phyloP scores from a whole-genome alignment of 2,329 filamentous ascomycete species.

The Colletotrichum sojae region DNA sequence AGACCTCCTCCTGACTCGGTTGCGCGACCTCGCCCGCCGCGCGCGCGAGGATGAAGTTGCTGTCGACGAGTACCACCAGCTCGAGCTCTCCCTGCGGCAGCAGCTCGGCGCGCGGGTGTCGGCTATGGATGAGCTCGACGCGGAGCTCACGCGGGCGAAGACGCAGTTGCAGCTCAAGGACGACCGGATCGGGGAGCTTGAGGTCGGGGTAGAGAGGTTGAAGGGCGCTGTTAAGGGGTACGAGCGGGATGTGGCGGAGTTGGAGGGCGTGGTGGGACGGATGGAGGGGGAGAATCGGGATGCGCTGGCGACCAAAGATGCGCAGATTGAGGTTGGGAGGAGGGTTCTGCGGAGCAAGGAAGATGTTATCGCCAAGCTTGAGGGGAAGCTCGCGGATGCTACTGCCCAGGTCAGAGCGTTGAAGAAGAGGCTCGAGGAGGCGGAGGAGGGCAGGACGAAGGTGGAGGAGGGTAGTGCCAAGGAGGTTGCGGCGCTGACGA shows the following conservation, averaged over 20 bases:
- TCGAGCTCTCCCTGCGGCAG: conserved; percentile 68
- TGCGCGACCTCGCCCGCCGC: conserved; percentile 64
- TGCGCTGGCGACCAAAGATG: conserved; percentile 48
- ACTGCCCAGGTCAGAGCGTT: conserved; percentile 56
- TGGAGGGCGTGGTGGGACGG: conserved; percentile 65
- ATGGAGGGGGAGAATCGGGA: conserved; percentile 60
- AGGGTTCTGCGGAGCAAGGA: conserved; percentile 55
- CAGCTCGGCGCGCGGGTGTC: conserved; percentile 69
- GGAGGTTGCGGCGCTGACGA: conserved; percentile 54
- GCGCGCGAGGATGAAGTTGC: conserved; percentile 64
- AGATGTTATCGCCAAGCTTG: conserved; percentile 57
- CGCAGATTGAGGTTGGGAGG: conserved; percentile 52
- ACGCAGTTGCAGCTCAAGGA: conserved; percentile 55
- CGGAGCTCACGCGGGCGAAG: conserved; percentile 55
- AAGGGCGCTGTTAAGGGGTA: conserved; percentile 68
- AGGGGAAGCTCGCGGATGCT: conserved; percentile 59
- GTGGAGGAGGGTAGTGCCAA: conserved; percentile 52
- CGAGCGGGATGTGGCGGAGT: conserved; percentile 65
- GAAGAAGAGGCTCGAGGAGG: conserved; percentile 53
- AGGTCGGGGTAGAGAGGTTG: conserved; percentile 64
- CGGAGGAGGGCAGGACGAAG: conserved; percentile 52
- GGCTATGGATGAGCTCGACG: conserved; percentile 63
- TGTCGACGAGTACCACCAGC: conserved; percentile 72
- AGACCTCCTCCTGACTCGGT: conserved; percentile 65
- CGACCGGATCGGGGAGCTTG: conserved; percentile 60